These are phyloP conservation scores for Sclerotinia sclerotiorum DNA, from an alignment of 2,329 filamentous ascomycete genomes.

Conservation along the genomic window DNA sequence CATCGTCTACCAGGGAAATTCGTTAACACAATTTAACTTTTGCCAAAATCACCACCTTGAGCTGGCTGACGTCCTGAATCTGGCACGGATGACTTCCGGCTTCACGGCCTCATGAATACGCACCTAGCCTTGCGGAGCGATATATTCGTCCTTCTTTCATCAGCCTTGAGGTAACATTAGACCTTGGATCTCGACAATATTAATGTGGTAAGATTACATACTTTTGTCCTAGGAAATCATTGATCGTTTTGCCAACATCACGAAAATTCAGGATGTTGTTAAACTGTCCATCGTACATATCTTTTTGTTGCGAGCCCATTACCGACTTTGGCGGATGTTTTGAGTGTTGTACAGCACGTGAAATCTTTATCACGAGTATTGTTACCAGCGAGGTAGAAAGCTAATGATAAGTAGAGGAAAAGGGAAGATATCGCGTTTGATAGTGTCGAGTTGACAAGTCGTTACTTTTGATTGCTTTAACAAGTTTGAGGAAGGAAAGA, in stretches of 20 bases:
- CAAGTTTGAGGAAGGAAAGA: neutral
- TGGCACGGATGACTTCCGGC: neutral
- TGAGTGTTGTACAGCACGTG: neutral
- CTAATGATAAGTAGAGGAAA: neutral
- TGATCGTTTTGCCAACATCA: conserved; percentile 70
- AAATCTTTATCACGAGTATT: no score
- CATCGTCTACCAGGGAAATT: conserved; percentile 59
- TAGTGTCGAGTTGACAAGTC: neutral
- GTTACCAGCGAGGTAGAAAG: neutral
- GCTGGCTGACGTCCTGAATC: neutral
- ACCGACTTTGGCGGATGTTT: neutral
- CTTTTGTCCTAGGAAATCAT: conserved; percentile 56
- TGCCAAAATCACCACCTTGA: neutral
- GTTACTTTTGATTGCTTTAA: neutral
- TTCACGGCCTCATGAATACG: conserved; percentile 22
- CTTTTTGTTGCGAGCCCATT: neutral
- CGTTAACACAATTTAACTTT: neutral
- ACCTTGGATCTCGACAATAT: neutral
- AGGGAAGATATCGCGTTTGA: neutral
- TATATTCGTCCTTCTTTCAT: conserved; percentile 65
- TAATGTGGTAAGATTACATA: conserved; percentile 40
- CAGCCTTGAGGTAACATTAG: conserved; percentile 39
- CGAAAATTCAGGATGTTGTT: conserved; percentile 72
- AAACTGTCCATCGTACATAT: conserved; percentile 40
- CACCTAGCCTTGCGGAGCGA: conserved; percentile 64